Base-by-base conservation (phyloP, 352 stramenopile species). In the Phytophthora nicotianae region DNA sequence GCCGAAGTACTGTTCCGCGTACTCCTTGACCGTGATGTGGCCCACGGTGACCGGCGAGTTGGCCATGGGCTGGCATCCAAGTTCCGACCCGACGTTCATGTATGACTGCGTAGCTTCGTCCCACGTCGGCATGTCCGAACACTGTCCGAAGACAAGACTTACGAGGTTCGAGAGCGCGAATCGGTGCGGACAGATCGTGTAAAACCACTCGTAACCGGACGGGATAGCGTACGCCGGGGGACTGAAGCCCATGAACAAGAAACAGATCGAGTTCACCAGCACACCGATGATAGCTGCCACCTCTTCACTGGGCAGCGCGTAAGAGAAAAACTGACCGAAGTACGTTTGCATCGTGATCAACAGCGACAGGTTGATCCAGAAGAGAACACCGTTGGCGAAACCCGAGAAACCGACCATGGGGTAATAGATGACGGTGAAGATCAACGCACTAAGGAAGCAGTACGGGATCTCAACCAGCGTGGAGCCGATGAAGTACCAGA, bases 401-500 rank as follows among this genome's bases (percentile, higher is more conserved):
- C 89, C 88, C 46, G 87, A 71, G 67, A 96, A 96, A 47, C 95
- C 95, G 0, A 96, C 52, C 32, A 97, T 61, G 4, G 74, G 84
- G 41, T 77, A 88, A 74, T 93, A 97, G 14, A 91, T 66, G 16
- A 91, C 50, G 3, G 79, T 81, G 72, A 95, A 88, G 32, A 86
- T 40, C 1, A 85, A 4, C 49, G 64, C 48, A 43, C 75, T 48
- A 2, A 63, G 0, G 27, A 68, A 58, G 20, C 42, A 55, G 38
- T 54, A 72, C 54, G 79, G 68, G 16, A 87, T 23, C 24, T 78
- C 62, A 11, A 65, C 63, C 9, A 80, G 16, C 1, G 61, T 74
- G 19, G 50, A 70, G 0, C 66, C 81, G 21, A 95, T 37, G 42
- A 94, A 76, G 56, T 95, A 95, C 43, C 56, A 54, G 24, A 64